These are phyloP conservation scores for Pleurozium schreberi DNA, from an alignment of 225 moss, liverwort and hornwort genomes.

Conservation along the genomic window DNA sequence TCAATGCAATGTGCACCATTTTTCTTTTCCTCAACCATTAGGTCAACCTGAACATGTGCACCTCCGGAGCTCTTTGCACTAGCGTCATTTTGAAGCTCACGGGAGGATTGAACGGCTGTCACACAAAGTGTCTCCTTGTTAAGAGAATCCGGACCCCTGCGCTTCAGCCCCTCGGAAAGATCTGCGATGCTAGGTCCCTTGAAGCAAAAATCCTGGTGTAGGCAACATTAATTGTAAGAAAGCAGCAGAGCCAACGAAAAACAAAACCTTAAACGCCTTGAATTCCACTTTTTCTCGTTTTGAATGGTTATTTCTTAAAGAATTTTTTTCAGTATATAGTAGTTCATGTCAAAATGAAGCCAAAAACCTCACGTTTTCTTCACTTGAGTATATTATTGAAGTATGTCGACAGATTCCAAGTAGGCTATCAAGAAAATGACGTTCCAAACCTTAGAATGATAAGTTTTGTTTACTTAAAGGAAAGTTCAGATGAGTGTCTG, in stretches of 20 bases:
- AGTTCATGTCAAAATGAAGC: neutral
- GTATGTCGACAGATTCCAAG: neutral
- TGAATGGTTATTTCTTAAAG: neutral
- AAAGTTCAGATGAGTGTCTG: neutral
- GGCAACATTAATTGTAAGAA: neutral
- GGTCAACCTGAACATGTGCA: neutral
- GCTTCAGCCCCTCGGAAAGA: constrained; percentile 44
- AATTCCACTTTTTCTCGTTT: neutral
- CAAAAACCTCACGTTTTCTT: neutral
- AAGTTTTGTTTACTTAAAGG: neutral
- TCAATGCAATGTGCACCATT: neutral
- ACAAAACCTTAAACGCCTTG: neutral
- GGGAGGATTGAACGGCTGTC: neutral
- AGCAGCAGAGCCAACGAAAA: neutral
- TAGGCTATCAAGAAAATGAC: neutral
- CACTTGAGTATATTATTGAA: neutral
- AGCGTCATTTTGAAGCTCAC: neutral
- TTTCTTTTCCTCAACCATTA: neutral
- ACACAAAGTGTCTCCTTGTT: constrained; percentile 30
- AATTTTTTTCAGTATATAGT: neutral
- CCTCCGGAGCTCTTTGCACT: neutral
- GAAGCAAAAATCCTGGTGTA: constrained; percentile 14
- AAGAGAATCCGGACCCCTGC: constrained; percentile 74
- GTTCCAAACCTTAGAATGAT: neutral
- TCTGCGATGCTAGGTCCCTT: constrained; percentile 40